phyloP scores from a whole-genome alignment of 2,329 filamentous ascomycete genomes.

The Exophiala lecanii-corni region DNA sequence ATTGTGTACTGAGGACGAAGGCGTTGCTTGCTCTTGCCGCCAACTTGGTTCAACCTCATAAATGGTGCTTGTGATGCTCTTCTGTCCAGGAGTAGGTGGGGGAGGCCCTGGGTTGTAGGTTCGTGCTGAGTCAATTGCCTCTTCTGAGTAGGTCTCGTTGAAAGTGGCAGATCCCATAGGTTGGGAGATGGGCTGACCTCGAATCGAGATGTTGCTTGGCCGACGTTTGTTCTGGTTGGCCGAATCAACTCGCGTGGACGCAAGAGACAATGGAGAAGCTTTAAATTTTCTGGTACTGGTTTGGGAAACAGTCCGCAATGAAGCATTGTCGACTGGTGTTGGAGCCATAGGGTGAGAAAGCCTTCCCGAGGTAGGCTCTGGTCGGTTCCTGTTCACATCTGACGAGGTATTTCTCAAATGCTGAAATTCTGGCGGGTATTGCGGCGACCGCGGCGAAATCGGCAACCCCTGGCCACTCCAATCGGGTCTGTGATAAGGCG shows the following conservation, averaged over 20 bases:
- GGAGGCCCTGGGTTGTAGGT: constrained; percentile 53
- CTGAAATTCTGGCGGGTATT: constrained; percentile 30
- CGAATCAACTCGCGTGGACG: constrained; percentile 38
- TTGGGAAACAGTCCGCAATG: constrained; percentile 16
- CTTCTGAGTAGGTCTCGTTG: constrained; percentile 43
- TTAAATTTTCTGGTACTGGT: constrained; percentile 36
- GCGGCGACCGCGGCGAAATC: constrained; percentile 14
- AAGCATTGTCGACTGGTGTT: constrained; percentile 13
- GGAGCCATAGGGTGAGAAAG: constrained; percentile 19
- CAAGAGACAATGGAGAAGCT: constrained; percentile 38
- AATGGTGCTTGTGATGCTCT: constrained; percentile 5
- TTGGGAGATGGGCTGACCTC: constrained; percentile 55
- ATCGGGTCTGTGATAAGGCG: constrained; percentile 13
- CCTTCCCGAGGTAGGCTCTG: constrained; percentile 7
- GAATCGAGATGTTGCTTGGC: constrained; percentile 40
- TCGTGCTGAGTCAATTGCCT: constrained; percentile 54
- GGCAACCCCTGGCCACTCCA: constrained; percentile 7
- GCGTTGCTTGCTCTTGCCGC: constrained; percentile 4
- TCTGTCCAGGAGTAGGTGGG: constrained; percentile 45
- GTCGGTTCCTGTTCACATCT: constrained; percentile 3
- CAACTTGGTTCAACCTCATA: constrained; percentile 2
- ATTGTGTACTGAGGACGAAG: constrained; percentile 11
- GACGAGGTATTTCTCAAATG: constrained; percentile 25
- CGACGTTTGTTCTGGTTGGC: constrained; percentile 41
- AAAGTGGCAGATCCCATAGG: constrained; percentile 47